These are phyloP conservation scores for Syzygium malaccense DNA, from an alignment of 441 rosid genomes.

Conservation along the genomic window DNA sequence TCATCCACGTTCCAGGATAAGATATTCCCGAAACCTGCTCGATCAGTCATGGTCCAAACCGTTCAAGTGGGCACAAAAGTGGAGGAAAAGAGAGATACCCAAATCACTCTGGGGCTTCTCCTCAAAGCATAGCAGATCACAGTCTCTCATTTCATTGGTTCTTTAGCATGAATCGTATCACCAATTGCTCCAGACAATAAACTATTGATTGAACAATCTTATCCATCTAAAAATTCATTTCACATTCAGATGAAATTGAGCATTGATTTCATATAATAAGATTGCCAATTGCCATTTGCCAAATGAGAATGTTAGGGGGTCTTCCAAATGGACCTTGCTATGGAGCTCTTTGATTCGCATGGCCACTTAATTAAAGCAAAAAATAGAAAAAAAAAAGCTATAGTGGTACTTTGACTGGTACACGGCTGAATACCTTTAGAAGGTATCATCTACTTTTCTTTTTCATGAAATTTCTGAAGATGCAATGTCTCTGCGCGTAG, in stretches of 20 bases:
- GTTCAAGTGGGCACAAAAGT: constrained; percentile 5
- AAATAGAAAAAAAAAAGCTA: background rate
- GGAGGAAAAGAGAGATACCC: constrained; percentile 4
- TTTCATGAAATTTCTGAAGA: background rate
- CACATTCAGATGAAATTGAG: background rate
- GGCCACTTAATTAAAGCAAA: background rate
- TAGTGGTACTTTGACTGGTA: background rate
- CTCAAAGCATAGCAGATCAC: background rate
- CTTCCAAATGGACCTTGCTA: background rate
- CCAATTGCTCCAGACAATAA: background rate
- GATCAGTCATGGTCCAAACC: constrained; percentile 1
- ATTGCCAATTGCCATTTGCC: background rate
- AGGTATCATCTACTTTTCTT: background rate
- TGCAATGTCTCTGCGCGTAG: background rate
- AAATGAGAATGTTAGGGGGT: background rate
- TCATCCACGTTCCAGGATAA: constrained; percentile 17
- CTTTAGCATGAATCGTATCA: background rate
- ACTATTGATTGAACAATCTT: background rate
- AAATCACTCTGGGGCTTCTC: background rate
- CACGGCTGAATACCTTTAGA: background rate
- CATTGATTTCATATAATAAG: background rate
- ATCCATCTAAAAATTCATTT: background rate
- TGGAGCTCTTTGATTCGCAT: background rate
- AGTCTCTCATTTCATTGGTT: background rate
- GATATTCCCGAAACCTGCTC: constrained; percentile 15